Conservation (phyloP, 345 rosid genomes). For the Gossypium bickii region DNA sequence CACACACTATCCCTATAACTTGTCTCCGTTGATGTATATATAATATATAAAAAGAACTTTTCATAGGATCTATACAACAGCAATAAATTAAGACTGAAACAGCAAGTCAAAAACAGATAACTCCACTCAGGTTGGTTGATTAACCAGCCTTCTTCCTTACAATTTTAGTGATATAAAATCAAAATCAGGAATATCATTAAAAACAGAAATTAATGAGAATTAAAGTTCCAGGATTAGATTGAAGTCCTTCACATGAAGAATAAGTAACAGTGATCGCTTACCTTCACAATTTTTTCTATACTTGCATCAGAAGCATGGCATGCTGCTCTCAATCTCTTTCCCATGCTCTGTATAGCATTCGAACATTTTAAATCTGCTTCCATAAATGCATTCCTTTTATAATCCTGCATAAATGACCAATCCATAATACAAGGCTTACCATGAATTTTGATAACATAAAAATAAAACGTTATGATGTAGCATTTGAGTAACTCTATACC, state of each 20-base stretch:
- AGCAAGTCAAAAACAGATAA: background rate
- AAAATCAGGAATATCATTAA: background rate
- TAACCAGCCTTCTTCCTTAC: background rate
- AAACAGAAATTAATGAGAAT: background rate
- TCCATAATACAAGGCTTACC: background rate
- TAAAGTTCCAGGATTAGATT: background rate
- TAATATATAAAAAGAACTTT: background rate
- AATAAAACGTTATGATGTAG: background rate
- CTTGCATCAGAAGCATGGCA: constrained; percentile 82
- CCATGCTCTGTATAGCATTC: constrained; percentile 75
- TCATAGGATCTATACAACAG: background rate
- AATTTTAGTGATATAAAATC: background rate
- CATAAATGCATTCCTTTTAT: constrained; percentile 71
- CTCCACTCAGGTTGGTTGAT: background rate
- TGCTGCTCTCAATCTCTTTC: constrained; percentile 82
- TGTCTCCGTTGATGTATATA: background rate
- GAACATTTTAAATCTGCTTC: constrained; percentile 86
- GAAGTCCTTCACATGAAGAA: background rate
- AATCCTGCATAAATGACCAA: constrained; percentile 52
- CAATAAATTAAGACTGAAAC: background rate
- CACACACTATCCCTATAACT: background rate
- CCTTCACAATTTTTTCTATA: constrained; percentile 77
- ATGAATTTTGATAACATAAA: background rate
- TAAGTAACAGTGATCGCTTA: constrained; percentile 23
- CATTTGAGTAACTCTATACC: constrained; percentile 32